Evolutionary conservation across 164 flowering plant genomes (phyloP).

Genomic region (Tetrastigma voinierianum): DNA sequence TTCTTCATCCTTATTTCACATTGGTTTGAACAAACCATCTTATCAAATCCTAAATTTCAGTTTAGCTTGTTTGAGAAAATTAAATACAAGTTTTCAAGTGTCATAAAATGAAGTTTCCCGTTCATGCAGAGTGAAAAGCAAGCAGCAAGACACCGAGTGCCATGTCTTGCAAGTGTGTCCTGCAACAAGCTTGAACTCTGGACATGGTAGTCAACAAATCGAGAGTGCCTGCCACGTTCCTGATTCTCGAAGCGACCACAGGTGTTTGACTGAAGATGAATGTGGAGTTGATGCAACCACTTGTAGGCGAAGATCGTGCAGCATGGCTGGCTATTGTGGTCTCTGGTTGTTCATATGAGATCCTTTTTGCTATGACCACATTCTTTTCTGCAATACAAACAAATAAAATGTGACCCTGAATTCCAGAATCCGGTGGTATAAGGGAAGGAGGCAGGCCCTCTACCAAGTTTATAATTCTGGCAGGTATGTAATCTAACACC

Average conservation of each 20-base stretch:
- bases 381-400: background rate
- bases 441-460: no score
- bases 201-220: slow-evolving; percentile 18
- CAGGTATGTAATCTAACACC: slow-evolving; percentile 2
- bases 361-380: background rate
- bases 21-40: background rate
- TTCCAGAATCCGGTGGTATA: no score
- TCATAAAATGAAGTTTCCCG: background rate
- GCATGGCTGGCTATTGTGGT: slow-evolving; percentile 92
- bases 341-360: slow-evolving; percentile 52
- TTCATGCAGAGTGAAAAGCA: slow-evolving; percentile 38
- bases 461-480: background rate
- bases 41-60: no score
- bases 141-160: slow-evolving; percentile 53
- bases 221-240: slow-evolving; percentile 90
- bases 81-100: no score
- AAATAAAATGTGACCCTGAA: background rate
- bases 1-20: background rate
- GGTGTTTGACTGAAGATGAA: slow-evolving; percentile 71
- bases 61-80: no score
- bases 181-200: slow-evolving; percentile 22
- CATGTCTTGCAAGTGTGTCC: slow-evolving; percentile 87
- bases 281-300: slow-evolving; percentile 80
- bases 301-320: slow-evolving; percentile 84
- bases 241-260: slow-evolving; percentile 57